Evolutionary conservation across 140 eudicot species (phyloP), one percentile per base, ranked within the genome.

Genomic region (Flaveria floridana): DNA sequence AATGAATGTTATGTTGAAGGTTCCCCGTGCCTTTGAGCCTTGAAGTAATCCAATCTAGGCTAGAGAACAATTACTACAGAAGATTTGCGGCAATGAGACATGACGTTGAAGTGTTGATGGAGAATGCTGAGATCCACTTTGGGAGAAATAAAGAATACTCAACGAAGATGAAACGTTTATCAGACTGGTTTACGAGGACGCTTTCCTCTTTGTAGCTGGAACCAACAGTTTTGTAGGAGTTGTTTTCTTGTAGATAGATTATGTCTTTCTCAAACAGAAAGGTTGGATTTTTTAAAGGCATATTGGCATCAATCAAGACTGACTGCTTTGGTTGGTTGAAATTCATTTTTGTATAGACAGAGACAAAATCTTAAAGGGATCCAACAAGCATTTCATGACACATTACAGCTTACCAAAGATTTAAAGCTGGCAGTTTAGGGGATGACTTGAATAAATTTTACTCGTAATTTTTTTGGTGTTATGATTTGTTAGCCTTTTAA

Each of bases 11-110:
- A 75, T 23, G 2, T 30, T 83, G 82, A 87, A 94, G 99, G 90
- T 94, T 85, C 83, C 89, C 97, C 4, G 97, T 88, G 70, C 99
- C 97, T n/a, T 53, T 94, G 83, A 86, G 87, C 63, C 86, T 88
- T 47, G 95, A 90, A 68, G 82, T 88, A 65, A 87, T 94, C 55
- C 90, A 77, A 25, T 65, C 84, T 1, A 88, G 99, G 80, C 80
- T 90, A 53, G 91, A 88, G 81, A 94, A 86, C 83, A 87, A 84
- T 66, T 94, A 94, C 75, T 94, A 94, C 82, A 82, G 99, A 72
- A 85, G 91, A 63, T 46, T 86, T 78, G 92, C 89, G 70, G 97
- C 97, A 61, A 28, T 90, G 81, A 85, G 81, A 82, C 97, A 90
- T 85, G 99, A 94, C 75, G 79, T 87, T 16, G 83, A 77, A 47